Conservation (phyloP, 495 filamentous ascomycete species). For the Thozetella sp. region DNA sequence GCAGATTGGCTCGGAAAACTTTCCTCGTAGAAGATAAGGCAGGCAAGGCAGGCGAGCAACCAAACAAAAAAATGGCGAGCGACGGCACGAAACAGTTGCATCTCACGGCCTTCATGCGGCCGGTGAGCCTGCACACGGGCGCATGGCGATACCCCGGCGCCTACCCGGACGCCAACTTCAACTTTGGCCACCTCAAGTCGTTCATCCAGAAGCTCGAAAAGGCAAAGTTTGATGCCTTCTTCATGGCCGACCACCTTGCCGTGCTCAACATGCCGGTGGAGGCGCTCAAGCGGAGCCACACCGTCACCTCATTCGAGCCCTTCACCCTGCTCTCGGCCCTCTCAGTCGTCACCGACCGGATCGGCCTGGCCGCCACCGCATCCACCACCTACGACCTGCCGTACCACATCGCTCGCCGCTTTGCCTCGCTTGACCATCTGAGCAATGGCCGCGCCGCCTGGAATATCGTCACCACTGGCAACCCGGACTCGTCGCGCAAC, state of each 20-base stretch:
- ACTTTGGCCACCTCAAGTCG: conserved; percentile 51
- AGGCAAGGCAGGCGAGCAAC: no score
- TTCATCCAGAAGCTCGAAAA: conserved; percentile 59
- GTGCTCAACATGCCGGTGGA: conserved; percentile 61
- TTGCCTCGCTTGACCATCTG: conserved; percentile 62
- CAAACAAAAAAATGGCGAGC: no score
- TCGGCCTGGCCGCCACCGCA: conserved; percentile 53
- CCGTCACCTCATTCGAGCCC: conserved; percentile 55
- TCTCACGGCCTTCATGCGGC: conserved; percentile 62
- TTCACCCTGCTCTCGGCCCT: conserved; percentile 50
- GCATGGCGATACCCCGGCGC: conserved; percentile 60
- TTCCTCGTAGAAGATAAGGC: no score
- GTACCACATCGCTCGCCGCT: conserved; percentile 57
- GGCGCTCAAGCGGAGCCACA: conserved; percentile 58
- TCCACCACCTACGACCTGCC: conserved; percentile 58
- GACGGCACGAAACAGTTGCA: conserved; percentile 37
- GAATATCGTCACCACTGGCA: conserved; percentile 67
- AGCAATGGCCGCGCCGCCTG: conserved; percentile 60
- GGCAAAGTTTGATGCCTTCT: conserved; percentile 64
- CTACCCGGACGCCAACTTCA: conserved; percentile 62
- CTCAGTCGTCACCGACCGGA: conserved; percentile 49
- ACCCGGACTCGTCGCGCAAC: conserved; percentile 54
- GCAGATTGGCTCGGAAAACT: no score
- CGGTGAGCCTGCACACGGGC: conserved; percentile 57
- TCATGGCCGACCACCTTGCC: conserved; percentile 63